Conservation (phyloP, 192 early-diverging fungal species). For the Kickxella alabastrina region DNA sequence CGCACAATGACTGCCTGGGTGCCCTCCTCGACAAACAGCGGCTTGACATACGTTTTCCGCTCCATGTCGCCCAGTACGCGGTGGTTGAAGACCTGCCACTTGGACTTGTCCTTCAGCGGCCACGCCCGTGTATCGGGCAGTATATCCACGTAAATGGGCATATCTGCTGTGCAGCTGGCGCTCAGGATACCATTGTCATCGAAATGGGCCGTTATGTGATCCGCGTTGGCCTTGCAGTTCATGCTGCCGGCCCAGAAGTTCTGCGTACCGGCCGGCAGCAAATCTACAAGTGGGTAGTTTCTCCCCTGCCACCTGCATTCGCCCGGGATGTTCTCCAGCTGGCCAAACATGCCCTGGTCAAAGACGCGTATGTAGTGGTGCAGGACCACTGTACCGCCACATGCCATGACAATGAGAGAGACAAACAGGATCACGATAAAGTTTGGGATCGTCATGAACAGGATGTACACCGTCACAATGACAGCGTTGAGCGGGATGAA, state of each 20-base stretch:
- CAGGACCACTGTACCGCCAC: slow-evolving; percentile 18
- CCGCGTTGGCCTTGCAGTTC: slow-evolving; percentile 9
- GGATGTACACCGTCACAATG: slow-evolving; percentile 17
- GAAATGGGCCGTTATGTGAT: slow-evolving; percentile 24
- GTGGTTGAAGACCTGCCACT: slow-evolving; percentile 38
- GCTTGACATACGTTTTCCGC: slow-evolving; percentile 11
- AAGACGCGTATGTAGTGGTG: slow-evolving; percentile 27
- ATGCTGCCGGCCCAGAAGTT: slow-evolving; percentile 50
- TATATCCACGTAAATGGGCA: slow-evolving; percentile 18
- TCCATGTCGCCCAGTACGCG: slow-evolving; percentile 17
- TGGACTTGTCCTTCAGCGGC: slow-evolving; percentile 30
- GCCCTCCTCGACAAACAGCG: slow-evolving; percentile 15
- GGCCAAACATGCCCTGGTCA: slow-evolving; percentile 25
- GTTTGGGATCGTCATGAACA: neutral
- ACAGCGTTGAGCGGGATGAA: slow-evolving; percentile 25
- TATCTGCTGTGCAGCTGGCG: slow-evolving; percentile 9
- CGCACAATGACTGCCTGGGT: slow-evolving; percentile 31
- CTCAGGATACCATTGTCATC: slow-evolving; percentile 19
- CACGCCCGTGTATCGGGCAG: slow-evolving; percentile 36
- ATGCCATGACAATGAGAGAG: slow-evolving; percentile 4
- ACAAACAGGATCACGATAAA: slow-evolving; percentile 20
- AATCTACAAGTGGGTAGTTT: slow-evolving; percentile 34
- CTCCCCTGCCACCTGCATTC: slow-evolving; percentile 35
- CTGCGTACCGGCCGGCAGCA: slow-evolving; percentile 35
- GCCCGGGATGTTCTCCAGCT: neutral